Evolutionary conservation across 176 grass and related monocot species (phyloP).

Genomic region (Triticum dicoccoides): DNA sequence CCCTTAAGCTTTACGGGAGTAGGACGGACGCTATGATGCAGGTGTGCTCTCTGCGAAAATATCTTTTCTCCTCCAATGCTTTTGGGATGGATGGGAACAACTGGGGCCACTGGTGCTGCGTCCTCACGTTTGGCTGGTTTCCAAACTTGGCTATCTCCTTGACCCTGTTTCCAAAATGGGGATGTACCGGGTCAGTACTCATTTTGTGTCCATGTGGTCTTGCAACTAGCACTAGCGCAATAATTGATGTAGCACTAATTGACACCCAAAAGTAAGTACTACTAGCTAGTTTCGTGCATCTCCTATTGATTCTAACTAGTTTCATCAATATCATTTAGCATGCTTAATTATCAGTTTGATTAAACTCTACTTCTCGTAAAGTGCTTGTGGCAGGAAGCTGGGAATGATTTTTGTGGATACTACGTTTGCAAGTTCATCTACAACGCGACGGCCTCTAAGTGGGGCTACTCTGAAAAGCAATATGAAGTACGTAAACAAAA

Average conservation of each 20-base stretch:
- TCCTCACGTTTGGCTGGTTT: neutral
- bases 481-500: too few species aligned
- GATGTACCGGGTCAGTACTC: neutral
- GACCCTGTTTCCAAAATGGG: neutral
- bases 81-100: neutral
- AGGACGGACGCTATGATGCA: neutral
- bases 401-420: too few species aligned
- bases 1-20: neutral
- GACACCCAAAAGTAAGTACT: too few species aligned
- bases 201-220: neutral
- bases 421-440: too few species aligned
- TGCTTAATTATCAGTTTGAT: too few species aligned
- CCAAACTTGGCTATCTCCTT: neutral
- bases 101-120: neutral
- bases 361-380: too few species aligned
- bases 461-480: too few species aligned
- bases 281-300: too few species aligned
- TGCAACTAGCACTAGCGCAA: neutral
- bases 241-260: neutral
- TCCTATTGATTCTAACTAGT: too few species aligned
- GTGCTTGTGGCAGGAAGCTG: too few species aligned
- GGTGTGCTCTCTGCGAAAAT: constrained; percentile 38
- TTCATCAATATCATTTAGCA: too few species aligned
- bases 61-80: constrained; percentile 22
- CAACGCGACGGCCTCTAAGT: too few species aligned